Base-by-base conservation (phyloP, 495 filamentous ascomycete species). In the Xylaria acuta region DNA sequence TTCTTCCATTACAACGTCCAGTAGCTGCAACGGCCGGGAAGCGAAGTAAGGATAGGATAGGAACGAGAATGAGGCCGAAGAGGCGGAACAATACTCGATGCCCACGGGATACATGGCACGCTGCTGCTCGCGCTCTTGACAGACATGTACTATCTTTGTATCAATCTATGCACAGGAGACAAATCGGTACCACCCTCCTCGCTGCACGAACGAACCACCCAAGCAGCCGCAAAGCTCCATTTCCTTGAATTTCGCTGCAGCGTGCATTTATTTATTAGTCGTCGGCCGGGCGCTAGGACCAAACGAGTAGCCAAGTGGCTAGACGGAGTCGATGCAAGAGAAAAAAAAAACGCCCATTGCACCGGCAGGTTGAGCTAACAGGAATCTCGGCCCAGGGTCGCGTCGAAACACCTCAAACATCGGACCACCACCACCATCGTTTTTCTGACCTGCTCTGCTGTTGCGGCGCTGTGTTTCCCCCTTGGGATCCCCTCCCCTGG, bases 321-420 rank as follows among this genome's bases (percentile, higher is more conserved):
- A 72, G 74, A 76, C 75, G 72, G 76, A 74, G 74, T 56, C 49
- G 62, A 54, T 45, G 60, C 38, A 49, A 51, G 51, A 59, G 63
- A 59, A 51, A 60, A 67, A 70, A 79, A 79, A 79, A 79, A 75
- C 76, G 77, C 77, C 76, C 75, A 78, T 77, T 79, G 77, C 76
- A 76, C 77, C 76, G 77, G 75, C 71, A 76, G 77, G 74, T 74
- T 25, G 58, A 78, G 74, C 76, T 79, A 78, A 72, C 77, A 76
- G 77, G 77, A 79, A 79, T 79, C 77, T 79, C 77, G 77, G 77
- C 77, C 77, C 77, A 79, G 76, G 76, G 77, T 79, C 77, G 77
- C 77, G 77, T 79, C 77, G 75, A 79, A 79, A 79, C 76, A 79
- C 77, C 76, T 79, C 77, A 77, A 79, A 78, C 76, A 79, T 79